Evolutionary conservation across 2,329 filamentous ascomycete genomes (phyloP), one percentile per base, ranked within the genome.

Genomic region (Scleromitrula shiraiana): DNA sequence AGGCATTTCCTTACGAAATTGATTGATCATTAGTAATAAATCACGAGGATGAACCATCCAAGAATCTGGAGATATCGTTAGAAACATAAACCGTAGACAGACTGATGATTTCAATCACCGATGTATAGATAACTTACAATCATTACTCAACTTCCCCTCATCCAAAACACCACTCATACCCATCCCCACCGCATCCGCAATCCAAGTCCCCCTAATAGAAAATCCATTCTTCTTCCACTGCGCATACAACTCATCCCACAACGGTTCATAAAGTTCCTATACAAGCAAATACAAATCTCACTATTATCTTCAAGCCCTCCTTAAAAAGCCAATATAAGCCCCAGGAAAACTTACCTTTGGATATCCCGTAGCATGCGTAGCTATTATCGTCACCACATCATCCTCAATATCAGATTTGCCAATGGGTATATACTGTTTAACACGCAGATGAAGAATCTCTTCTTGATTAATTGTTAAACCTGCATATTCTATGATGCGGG

Each of bases 181-280:
- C 68, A 95, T 85, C 64, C 88, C 83, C 29, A 86, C 81, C 10
- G 84, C 80, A 68, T 96, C 90, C 50, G 87, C 82, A 58, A 95
- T 93, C 85, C 86, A 95, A 56, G 96, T 89, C 51, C 77, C 73
- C 48, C 87, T 77, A 58, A 96, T 86, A 1, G 75, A 73, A 57
- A 91, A 77, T 17, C 79, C 80, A 45, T 73, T 69, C 14, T 67
- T 62, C 54, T 75, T 73, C 7, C 80, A 68, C 17, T 72, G 68
- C 15, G 71, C 66, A 54, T 85, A 71, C 1, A 96, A 70, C 41
- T 95, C 87, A 49, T 90, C 86, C 84, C 88, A 95, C 0, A 95
- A 70, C 0, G 90, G 85, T 60, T 95, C 89, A 61, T 95, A 96
- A 2, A 95, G 68, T 70, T 96, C 90, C 84, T 88, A 45, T n/a